Conservation (phyloP, 495 filamentous ascomycete species). For the Daldinia loculata region DNA sequence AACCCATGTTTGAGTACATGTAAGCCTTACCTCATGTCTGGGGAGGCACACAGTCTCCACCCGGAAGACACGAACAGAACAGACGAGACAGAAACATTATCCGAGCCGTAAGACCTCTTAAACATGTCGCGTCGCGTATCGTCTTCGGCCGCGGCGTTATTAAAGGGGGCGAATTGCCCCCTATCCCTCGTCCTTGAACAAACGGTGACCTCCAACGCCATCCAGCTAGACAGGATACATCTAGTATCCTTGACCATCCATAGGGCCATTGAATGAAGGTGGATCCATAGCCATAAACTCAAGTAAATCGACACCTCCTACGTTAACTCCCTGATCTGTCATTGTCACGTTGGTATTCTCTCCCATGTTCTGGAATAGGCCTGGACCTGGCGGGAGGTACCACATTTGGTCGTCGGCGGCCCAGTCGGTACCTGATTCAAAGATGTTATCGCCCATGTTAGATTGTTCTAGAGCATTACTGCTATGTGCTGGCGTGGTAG, state of each 20-base stretch:
- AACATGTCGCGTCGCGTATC: not conserved
- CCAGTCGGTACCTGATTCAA: constrained; percentile 54
- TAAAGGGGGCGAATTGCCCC: not conserved
- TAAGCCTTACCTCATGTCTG: constrained; percentile 18
- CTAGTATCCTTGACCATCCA: constrained; percentile 50
- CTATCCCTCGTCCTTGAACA: not conserved
- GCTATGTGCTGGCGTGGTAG: constrained; percentile 54
- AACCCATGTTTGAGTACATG: constrained; percentile 21
- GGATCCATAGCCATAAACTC: constrained; percentile 67
- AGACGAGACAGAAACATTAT: not conserved
- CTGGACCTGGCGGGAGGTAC: constrained; percentile 64
- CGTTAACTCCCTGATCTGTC: constrained; percentile 67
- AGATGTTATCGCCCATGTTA: constrained; percentile 42
- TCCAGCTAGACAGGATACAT: constrained; percentile 18
- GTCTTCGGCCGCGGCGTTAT: not conserved
- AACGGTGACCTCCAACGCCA: not conserved
- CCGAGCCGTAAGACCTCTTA: not conserved
- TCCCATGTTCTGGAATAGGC: constrained; percentile 62
- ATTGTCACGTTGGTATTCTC: constrained; percentile 62
- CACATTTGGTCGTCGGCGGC: constrained; percentile 61
- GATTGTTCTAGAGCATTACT: constrained; percentile 44
- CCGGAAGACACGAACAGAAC: not conserved
- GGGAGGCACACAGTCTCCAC: constrained; percentile 4
- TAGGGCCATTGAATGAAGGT: constrained; percentile 45
- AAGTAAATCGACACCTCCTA: constrained; percentile 63